Evolutionary conservation across 1,284 basidiomycete species (phyloP).

Genomic region (Volvariella surrecta): DNA sequence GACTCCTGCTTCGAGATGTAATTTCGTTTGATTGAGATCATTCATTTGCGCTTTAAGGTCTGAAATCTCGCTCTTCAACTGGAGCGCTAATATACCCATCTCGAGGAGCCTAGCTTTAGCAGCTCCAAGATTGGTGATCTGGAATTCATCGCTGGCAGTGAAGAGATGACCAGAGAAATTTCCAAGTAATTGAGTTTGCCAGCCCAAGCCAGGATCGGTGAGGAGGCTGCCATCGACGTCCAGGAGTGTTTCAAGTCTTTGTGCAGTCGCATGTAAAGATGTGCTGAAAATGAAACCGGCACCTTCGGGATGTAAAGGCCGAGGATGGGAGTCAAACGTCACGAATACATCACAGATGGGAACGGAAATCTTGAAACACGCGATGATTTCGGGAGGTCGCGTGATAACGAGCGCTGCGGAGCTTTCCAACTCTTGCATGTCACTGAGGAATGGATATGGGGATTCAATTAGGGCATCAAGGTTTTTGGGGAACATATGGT

Average conservation of each 20-base stretch:
- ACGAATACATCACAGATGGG: conserved; percentile 30
- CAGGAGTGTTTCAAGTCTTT: conserved; percentile 39
- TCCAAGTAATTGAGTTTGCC: conserved; percentile 54
- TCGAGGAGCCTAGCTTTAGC: conserved; percentile 30
- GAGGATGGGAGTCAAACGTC: conserved; percentile 58
- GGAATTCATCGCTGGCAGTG: conserved; percentile 19
- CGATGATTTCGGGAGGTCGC: conserved; percentile 59
- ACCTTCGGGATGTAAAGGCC: conserved; percentile 47
- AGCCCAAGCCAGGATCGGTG: conserved; percentile 36
- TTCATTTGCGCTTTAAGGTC: conserved; percentile 25
- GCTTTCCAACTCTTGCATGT: conserved; percentile 16
- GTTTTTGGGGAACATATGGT: not conserved
- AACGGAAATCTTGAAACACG: conserved; percentile 40
- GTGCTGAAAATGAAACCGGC: conserved; percentile 45
- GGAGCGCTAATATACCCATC: conserved; percentile 38
- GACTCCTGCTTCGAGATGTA: conserved; percentile 20
- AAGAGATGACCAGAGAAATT: conserved; percentile 53
- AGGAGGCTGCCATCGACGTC: conserved; percentile 36
- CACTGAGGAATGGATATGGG: conserved; percentile 16
- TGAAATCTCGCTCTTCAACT: conserved; percentile 29
- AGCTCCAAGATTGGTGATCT: conserved; percentile 3
- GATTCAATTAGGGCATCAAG: not conserved
- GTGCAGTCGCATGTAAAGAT: conserved; percentile 30
- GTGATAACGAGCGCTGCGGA: conserved; percentile 44
- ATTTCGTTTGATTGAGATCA: conserved; percentile 21